Percentiles rank a stretch among this genome's conserved stretches.
These are phyloP conservation scores for Epichloe hybrida DNA, from an alignment of 2,329 filamentous ascomycete genomes.

Conservation along the genomic window DNA sequence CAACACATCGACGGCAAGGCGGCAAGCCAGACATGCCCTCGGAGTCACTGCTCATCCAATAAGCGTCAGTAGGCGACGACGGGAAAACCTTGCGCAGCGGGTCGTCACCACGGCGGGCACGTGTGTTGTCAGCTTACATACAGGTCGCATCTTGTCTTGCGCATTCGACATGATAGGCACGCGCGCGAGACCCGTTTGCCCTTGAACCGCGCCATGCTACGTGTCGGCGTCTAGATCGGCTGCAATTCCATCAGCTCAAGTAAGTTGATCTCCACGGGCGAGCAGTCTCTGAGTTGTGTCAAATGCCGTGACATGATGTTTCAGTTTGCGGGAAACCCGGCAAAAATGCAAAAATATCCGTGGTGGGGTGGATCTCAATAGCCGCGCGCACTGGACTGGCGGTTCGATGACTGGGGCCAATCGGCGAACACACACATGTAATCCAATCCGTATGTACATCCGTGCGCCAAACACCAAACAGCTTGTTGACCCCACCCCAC, in stretches of 20 bases:
- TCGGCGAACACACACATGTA: not conserved
- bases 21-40: slow-evolving; percentile 21
- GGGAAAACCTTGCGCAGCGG: not conserved
- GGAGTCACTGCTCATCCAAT: slow-evolving; percentile 13
- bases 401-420: not conserved
- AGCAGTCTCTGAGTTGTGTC: slow-evolving; percentile 5
- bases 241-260: slow-evolving; percentile 6
- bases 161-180: slow-evolving; percentile 18
- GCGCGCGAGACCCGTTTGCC: slow-evolving; percentile 19
- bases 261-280: not conserved
- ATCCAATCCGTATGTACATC: too few species aligned
- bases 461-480: not conserved
- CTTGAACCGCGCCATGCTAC: slow-evolving; percentile 7
- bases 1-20: slow-evolving; percentile 25
- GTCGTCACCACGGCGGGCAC: not conserved
- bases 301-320: slow-evolving; percentile 6
- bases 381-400: slow-evolving; percentile 1
- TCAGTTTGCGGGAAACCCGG: slow-evolving; percentile 1
- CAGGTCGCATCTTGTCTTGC: slow-evolving; percentile 21
- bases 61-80: slow-evolving; percentile 5
- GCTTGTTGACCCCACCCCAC: not conserved
- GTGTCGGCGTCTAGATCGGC: slow-evolving; percentile 8
- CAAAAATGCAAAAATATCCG: not conserved
- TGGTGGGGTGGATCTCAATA: slow-evolving; percentile 4
- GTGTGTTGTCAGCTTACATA: slow-evolving; percentile 9